Evolutionary conservation across 75 land plant genomes (phyloP).

Genomic region (Adiantum capillusveneris): DNA sequence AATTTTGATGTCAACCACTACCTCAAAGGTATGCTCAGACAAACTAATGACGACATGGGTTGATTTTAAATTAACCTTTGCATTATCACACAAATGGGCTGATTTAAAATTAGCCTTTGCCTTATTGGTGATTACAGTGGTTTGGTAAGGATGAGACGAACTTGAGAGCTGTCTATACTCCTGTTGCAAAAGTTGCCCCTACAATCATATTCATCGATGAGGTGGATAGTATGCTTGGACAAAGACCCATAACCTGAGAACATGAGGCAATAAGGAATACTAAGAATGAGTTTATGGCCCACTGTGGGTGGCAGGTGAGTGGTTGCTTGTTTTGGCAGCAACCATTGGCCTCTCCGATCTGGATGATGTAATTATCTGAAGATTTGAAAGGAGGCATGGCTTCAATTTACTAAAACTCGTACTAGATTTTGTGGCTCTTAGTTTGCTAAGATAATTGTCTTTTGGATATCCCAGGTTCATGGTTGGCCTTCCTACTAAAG

Average conservation of each 20-base stretch:
- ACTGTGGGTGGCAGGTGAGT: constrained; percentile 76
- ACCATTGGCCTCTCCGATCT: constrained; percentile 88
- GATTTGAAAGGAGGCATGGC: constrained; percentile 77
- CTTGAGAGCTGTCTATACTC: constrained; percentile 69
- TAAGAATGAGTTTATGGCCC: constrained; percentile 90
- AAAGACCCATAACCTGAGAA: constrained; percentile 65
- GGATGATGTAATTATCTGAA: constrained; percentile 83
- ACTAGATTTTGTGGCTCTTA: not conserved
- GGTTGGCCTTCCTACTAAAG: constrained; percentile 68
- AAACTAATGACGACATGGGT: no score
- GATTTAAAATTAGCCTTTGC: no score
- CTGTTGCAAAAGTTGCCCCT: constrained; percentile 90
- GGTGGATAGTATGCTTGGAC: constrained; percentile 93
- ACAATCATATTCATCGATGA: constrained; percentile 92
- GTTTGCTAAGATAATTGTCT: not conserved
- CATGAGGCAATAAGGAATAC: constrained; percentile 93
- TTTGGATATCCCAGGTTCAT: constrained; percentile 46
- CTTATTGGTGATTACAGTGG: constrained; percentile 35
- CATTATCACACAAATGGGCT: no score
- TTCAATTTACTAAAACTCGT: not conserved
- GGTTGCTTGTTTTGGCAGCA: constrained; percentile 85
- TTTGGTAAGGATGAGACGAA: constrained; percentile 95
- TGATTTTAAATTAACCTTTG: no score
- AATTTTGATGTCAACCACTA: constrained; percentile 88
- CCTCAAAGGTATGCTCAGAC: constrained; percentile 62